Evolutionary conservation across 306 rosid genomes (phyloP).

Genomic region (Astragalus membranaceus): DNA sequence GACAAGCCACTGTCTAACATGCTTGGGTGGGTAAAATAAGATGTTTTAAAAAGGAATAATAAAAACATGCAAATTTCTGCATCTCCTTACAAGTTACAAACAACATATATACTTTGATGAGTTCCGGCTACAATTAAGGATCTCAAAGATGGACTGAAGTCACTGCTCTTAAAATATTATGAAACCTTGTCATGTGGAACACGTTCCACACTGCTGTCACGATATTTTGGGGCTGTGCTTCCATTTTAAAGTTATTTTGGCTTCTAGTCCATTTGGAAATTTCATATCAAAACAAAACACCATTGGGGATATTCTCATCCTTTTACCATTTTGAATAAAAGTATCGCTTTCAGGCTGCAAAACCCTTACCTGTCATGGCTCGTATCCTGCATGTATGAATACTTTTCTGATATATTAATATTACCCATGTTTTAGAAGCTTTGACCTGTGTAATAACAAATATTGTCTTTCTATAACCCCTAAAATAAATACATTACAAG

Average conservation of each 20-base stretch:
- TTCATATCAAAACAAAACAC: neutral
- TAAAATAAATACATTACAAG: neutral
- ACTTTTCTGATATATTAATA: no score
- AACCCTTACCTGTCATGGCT: neutral
- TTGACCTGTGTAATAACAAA: no score
- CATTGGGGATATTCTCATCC: slow-evolving; percentile 17
- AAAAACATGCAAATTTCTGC: neutral
- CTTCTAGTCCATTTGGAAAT: neutral
- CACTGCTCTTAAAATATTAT: neutral
- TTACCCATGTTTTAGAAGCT: no score
- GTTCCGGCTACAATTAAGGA: neutral
- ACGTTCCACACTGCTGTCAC: slow-evolving; percentile 14
- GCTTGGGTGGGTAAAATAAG: no score
- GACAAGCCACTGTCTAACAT: no score
- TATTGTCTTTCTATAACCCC: neutral
- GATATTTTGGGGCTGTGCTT: slow-evolving; percentile 4
- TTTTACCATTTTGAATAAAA: neutral
- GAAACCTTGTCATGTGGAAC: neutral
- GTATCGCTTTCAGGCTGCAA: neutral
- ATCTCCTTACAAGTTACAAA: neutral
- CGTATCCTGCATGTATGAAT: neutral
- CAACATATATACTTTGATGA: neutral
- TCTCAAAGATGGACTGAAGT: slow-evolving; percentile 11
- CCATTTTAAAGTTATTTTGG: slow-evolving; percentile 6
- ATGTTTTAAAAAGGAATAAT: no score